Percentiles rank a stretch among this genome's conserved stretches.
Evolutionary conservation across 352 stramenopile genomes (phyloP).

Genomic region (Blastocystis sp.): DNA sequence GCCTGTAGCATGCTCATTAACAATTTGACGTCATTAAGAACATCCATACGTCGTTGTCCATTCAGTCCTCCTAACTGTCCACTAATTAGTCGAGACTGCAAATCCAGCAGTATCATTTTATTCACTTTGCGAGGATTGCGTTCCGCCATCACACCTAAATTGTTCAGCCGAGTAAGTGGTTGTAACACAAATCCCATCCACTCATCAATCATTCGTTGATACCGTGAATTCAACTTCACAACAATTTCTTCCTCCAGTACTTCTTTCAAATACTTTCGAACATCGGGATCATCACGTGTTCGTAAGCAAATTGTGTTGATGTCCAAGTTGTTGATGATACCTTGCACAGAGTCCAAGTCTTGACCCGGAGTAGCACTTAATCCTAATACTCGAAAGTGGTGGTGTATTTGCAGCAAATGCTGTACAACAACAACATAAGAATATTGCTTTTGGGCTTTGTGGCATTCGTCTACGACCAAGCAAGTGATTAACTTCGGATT

Average conservation of each 20-base stretch:
- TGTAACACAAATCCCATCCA: constrained; percentile 29
- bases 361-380: constrained; percentile 91
- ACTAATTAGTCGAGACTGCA: neutral
- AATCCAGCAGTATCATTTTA: constrained; percentile 26
- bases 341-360: constrained; percentile 87
- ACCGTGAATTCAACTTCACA: constrained; percentile 39
- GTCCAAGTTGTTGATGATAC: constrained; percentile 86
- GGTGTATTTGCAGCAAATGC: constrained; percentile 70
- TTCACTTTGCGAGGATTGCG: constrained; percentile 17
- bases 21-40: neutral
- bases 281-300: constrained; percentile 85
- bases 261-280: constrained; percentile 84
- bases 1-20: neutral
- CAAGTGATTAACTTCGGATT: constrained; percentile 82
- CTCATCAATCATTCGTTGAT: constrained; percentile 30
- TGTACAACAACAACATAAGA: constrained; percentile 84
- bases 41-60: neutral
- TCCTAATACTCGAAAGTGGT: constrained; percentile 82
- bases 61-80: neutral
- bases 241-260: constrained; percentile 79
- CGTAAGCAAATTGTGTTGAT: constrained; percentile 89
- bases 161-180: constrained; percentile 9
- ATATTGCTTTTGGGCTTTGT: constrained; percentile 91
- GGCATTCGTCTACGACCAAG: constrained; percentile 93
- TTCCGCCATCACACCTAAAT: neutral